These are phyloP conservation scores for Globomyces pollinis-pini DNA, from an alignment of 192 early-diverging fungal species.

Conservation along the genomic window DNA sequence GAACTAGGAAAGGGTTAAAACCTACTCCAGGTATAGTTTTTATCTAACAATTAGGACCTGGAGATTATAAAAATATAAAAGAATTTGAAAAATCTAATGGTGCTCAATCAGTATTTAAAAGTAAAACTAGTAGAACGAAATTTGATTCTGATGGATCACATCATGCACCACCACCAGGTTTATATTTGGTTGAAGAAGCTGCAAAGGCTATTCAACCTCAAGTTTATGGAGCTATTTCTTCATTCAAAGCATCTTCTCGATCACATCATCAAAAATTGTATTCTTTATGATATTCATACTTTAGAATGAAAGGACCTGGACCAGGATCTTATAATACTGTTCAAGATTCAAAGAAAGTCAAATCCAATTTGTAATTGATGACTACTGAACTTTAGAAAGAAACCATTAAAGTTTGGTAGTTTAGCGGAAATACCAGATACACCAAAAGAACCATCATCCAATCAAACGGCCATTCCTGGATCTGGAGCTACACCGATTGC, in stretches of 20 bases:
- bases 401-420: neutral
- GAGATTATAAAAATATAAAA: conserved; percentile 1
- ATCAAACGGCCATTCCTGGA: conserved; percentile 2
- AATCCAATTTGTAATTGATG: too few species aligned
- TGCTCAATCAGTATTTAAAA: conserved; percentile 29
- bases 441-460: conserved; percentile 3
- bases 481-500: conserved; percentile 7
- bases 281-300: neutral
- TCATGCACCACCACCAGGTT: conserved; percentile 33
- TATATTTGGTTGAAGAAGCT: conserved; percentile 16
- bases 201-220: conserved; percentile 6
- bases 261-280: neutral
- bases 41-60: too few species aligned
- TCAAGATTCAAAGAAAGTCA: neutral
- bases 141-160: neutral
- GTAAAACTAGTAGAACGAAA: conserved; percentile 16
- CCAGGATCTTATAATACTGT: neutral
- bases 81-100: conserved; percentile 6
- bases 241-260: conserved; percentile 24
- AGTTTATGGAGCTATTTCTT: conserved; percentile 24
- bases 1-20: conserved; percentile 16
- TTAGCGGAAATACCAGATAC: neutral
- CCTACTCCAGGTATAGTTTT: conserved; percentile 13
- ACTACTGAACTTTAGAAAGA: neutral
- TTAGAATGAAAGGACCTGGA: neutral